Base-by-base conservation (phyloP, 768 basidiomycete genomes). In the Leccinum rimulosum region DNA sequence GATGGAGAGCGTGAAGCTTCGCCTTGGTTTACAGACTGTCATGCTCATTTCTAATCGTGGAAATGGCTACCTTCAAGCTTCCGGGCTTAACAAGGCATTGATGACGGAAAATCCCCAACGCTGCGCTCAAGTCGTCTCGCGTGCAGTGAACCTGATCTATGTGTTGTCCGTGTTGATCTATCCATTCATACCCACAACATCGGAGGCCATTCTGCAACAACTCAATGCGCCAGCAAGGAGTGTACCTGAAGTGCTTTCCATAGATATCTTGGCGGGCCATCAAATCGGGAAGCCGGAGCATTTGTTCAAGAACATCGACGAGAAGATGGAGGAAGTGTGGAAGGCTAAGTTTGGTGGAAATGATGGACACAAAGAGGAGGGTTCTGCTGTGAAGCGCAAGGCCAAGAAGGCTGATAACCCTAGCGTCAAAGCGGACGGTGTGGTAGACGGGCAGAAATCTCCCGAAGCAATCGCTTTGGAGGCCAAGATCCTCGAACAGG, bases 141-240 rank as follows among this genome's bases (percentile, higher is more conserved):
- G 94, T 55, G 91, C 95, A 28, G 74, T 94, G 73, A 98, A 98
- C 77, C 78, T 99, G 64, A 96, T 98, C 72, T 98, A 97, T 72
- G 76, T 87, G 38, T 80, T 99, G 57, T 89, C 93, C 12, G 88
- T 86, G 30, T 79, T 97, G 65, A 75, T 93, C 63, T 89, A 95
- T 70, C 96, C 97, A 0, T 99, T 93, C 86, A 98, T 99, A 95
- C 97, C 97, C 43, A 81, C 87, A 12, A 96, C 92, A 0, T 86
- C 89, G 36, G 84, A 84, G 27, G 79, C 86, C 3, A 95, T 99
- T 64, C 80, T 96, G 55, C 68, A 72, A 19, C 97, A 99, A 68
- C 82, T 98, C 62, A 93, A 97, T 68, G 95, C 94, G 0, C 94
- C 94, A 1, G 82, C 89, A 5, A 87, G 96, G 33, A 78, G 82